A percentile compares a stretch with the other conserved stretches of the same genome.
phyloP scores from a whole-genome alignment of 75 land plant genomes.

The Sequoiadendron giganteum region DNA sequence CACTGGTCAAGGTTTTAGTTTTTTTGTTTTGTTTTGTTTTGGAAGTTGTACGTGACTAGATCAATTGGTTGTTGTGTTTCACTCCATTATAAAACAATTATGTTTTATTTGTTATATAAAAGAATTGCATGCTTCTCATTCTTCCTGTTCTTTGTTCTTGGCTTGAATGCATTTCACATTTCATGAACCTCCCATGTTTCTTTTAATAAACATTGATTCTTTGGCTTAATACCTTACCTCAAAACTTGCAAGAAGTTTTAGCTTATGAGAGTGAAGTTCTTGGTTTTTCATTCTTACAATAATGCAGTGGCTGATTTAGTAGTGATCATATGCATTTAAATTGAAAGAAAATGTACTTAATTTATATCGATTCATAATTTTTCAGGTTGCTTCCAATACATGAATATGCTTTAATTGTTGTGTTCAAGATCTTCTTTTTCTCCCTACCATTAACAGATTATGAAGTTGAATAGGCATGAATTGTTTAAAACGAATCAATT shows the following conservation, averaged over 20 bases:
- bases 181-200: neutral
- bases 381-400: neutral
- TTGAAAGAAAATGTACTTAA: neutral
- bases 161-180: neutral
- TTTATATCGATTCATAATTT: neutral
- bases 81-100: too few relatives aligned
- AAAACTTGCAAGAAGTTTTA: neutral
- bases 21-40: too few relatives aligned
- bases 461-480: conserved; percentile 62
- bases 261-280: neutral
- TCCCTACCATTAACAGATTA: conserved; percentile 1
- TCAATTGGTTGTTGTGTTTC: too few relatives aligned
- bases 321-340: neutral
- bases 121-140: too few relatives aligned
- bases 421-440: conserved; percentile 3
- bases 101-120: too few relatives aligned
- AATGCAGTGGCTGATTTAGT: neutral
- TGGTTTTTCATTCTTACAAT: neutral
- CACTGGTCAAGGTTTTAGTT: too few relatives aligned
- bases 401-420: neutral
- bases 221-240: neutral
- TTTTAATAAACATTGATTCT: neutral
- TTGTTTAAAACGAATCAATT: conserved; percentile 69
- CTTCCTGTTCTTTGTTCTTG: too few relatives aligned
- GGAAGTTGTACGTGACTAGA: too few relatives aligned